These are phyloP conservation scores for Lophiostoma macrostomum DNA, from an alignment of 495 filamentous ascomycete genomes.

Conservation along the genomic window DNA sequence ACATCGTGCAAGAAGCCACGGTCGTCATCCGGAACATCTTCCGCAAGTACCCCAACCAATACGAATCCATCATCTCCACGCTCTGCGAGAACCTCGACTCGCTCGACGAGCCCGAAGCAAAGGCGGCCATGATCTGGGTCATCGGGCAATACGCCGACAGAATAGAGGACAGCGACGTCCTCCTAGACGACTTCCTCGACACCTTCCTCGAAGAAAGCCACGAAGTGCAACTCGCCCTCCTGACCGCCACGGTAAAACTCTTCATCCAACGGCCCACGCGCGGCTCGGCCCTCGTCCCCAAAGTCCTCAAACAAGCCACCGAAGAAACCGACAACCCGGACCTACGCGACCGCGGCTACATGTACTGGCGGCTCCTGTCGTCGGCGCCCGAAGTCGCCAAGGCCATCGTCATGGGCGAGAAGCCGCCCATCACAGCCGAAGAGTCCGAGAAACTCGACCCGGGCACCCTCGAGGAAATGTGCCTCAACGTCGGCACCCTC, in stretches of 20 bases:
- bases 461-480: slow-evolving; percentile 91
- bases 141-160: slow-evolving; percentile 97
- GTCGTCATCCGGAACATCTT: slow-evolving; percentile 99
- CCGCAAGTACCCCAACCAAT: slow-evolving; percentile 97
- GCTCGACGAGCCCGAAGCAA: slow-evolving; percentile 97
- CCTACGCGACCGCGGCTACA: slow-evolving; percentile 90
- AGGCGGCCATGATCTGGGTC: slow-evolving; percentile 99
- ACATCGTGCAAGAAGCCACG: slow-evolving; percentile 99
- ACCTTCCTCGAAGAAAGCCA: slow-evolving; percentile 91
- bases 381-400: slow-evolving; percentile 85
- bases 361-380: slow-evolving; percentile 99
- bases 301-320: slow-evolving; percentile 97
- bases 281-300: slow-evolving; percentile 88
- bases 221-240: slow-evolving; percentile 89
- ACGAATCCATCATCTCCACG: slow-evolving; percentile 93
- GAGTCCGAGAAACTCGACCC: slow-evolving; percentile 91
- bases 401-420: slow-evolving; percentile 91
- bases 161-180: slow-evolving; percentile 90
- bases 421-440: slow-evolving; percentile 89
- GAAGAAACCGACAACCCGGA: slow-evolving; percentile 99
- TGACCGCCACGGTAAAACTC: slow-evolving; percentile 95
- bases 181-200: slow-evolving; percentile 92
- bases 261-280: slow-evolving; percentile 97
- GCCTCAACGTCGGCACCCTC: slow-evolving; percentile 90
- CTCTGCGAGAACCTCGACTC: slow-evolving; percentile 96